Evolutionary conservation across 805 yeast species (phyloP), one percentile per base, ranked within the genome.

Genomic region (Cyberlindnera saturnus): DNA sequence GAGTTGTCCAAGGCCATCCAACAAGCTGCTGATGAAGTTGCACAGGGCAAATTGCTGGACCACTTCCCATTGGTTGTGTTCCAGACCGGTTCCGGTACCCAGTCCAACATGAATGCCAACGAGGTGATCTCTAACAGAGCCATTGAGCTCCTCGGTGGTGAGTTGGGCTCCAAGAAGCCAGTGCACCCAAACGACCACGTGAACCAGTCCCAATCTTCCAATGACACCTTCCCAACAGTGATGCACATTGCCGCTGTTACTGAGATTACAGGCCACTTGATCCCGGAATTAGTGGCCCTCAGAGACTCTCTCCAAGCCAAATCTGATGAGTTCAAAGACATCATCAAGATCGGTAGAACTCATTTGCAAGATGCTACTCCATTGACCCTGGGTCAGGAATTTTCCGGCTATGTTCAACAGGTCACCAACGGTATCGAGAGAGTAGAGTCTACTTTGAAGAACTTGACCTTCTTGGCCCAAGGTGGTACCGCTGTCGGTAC

Each of bases 401-500:
- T 93, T 69, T 81, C 91, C 44, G 99, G 99, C 49, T 93, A 93
- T 70, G 96, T 84, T 41, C 91, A 86, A 65, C 99, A 93, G 73
- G 66, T 93, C 52, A 78, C 85, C 58, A 86, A 89, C 64, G 98
- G 97, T 64, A 83, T 93, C 54, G 83, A 70, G 54, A 80, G 99
- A 66, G 84, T 93, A 48, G 87, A 88, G 71, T 70, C 70, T 50
- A 66, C 83, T 41, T 76, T 93, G 53, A 86, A 86, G 55, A 80
- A 81, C 67, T 75, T 93, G 64, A 75, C 82, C 59, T 79, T 64
- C 64, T 78, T 93, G 56, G 99, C 99, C 38, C 99, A 93, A 75
- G 99, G 99, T 73, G 99, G 99, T 73, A 93, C 99, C 50, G 99
- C 99, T 49, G 99, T 93, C 44, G 99, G 99, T 59, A 93, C 99